Evolutionary conservation across 108 stramenopile species (phyloP).

Genomic region (Nitzschia sp.): DNA sequence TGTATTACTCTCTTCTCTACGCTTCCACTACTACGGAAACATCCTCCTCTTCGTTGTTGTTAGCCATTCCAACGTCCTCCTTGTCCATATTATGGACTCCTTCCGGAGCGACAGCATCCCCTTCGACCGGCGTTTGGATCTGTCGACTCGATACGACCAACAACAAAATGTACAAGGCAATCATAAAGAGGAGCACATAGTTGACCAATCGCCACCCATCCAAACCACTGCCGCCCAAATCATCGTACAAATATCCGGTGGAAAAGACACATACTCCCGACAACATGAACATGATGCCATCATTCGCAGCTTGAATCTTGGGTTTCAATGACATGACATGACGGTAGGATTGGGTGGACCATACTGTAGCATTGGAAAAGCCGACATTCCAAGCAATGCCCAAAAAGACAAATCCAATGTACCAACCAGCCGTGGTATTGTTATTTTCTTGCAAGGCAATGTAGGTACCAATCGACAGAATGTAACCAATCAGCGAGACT

Average conservation of each 20-base stretch:
- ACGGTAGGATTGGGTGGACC: conserved; percentile 18
- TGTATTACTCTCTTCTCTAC: too few relatives aligned
- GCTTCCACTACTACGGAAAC: too few relatives aligned
- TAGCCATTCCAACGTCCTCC: too few relatives aligned
- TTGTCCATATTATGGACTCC: too few relatives aligned
- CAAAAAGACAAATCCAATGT: conserved; percentile 29
- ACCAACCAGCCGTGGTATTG: conserved; percentile 7
- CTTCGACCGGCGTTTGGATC: too few relatives aligned
- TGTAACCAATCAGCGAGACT: conserved; percentile 5
- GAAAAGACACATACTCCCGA: conserved; percentile 27
- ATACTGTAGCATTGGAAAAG: conserved; percentile 30
- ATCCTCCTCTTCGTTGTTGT: too few relatives aligned
- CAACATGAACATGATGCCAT: conserved; percentile 33
- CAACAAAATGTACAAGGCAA: too few relatives aligned
- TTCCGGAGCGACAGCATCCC: too few relatives aligned
- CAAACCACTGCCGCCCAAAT: conserved; percentile 31
- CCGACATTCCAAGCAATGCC: conserved; percentile 48
- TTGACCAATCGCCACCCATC: conserved; percentile 36
- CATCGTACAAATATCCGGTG: conserved; percentile 36
- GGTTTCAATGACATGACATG: conserved; percentile 11
- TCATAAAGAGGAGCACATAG: neutral
- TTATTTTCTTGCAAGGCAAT: neutral
- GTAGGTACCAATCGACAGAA: neutral
- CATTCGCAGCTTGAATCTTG: conserved; percentile 43
- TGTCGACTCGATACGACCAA: too few relatives aligned